phyloP scores from a whole-genome alignment of 2,329 filamentous ascomycete genomes.

The Exophiala bonariae region DNA sequence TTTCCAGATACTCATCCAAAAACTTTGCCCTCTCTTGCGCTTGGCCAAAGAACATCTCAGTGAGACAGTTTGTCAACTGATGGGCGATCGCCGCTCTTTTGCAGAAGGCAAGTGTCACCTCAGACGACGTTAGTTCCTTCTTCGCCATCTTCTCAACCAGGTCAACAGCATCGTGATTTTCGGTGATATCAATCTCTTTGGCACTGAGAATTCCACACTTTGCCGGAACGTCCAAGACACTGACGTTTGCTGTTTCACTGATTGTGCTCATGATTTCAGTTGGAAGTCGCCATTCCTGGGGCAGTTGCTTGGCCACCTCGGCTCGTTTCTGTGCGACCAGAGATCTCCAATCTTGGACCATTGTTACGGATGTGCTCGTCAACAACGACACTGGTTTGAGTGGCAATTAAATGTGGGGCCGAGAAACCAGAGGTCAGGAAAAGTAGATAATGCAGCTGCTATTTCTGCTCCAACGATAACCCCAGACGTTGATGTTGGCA shows the following conservation, averaged over 20 bases:
- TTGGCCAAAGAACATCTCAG: conserved; percentile 49
- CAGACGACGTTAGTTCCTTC: conserved; percentile 12
- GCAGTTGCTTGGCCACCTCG: conserved; percentile 17
- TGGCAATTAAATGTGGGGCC: too few species aligned
- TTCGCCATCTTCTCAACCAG: conserved; percentile 30
- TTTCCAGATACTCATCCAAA: conserved; percentile 56
- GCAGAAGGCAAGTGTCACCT: conserved; percentile 45
- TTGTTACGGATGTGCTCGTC: not conserved
- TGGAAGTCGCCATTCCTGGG: conserved; percentile 32
- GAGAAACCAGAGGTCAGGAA: too few species aligned
- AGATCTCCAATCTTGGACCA: conserved; percentile 16
- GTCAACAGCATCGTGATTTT: conserved; percentile 44
- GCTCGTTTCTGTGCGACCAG: conserved; percentile 19
- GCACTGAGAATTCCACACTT: conserved; percentile 45
- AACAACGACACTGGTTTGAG: too few species aligned
- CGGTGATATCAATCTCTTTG: conserved; percentile 49
- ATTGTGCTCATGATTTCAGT: too few species aligned
- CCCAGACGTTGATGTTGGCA: too few species aligned
- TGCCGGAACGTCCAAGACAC: conserved; percentile 37
- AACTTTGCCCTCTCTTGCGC: conserved; percentile 57
- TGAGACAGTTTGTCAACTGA: conserved; percentile 31
- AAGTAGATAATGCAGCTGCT: too few species aligned
- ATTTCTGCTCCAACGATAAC: too few species aligned
- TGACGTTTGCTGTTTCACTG: conserved; percentile 9
- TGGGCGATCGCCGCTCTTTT: conserved; percentile 41